phyloP scores from a whole-genome alignment of 2,329 filamentous ascomycete genomes.

The Aspergillus piperis region DNA sequence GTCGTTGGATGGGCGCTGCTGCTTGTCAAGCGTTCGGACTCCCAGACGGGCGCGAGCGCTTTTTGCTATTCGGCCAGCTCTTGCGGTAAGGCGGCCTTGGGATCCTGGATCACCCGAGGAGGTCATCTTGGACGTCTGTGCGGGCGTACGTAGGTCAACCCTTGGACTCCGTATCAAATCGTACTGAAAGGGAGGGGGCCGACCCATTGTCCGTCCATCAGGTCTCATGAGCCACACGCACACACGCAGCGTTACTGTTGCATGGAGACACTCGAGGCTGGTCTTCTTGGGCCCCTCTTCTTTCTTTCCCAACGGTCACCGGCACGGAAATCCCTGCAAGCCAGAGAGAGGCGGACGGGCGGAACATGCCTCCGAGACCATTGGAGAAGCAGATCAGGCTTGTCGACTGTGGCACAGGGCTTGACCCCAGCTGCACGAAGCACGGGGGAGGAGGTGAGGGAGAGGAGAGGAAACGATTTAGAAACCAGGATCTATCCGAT shows the following conservation, averaged over 20 bases:
- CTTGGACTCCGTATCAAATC: not conserved
- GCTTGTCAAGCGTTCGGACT: not conserved
- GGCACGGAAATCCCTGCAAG: not conserved
- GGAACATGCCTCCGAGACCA: not conserved
- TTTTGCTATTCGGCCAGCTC: not conserved
- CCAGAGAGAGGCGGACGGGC: not conserved
- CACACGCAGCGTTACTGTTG: not conserved
- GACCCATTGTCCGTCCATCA: not conserved
- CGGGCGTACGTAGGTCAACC: not conserved
- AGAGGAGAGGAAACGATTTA: not conserved
- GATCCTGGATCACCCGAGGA: slow-evolving; percentile 1
- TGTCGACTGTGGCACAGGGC: not conserved
- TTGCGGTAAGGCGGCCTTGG: not conserved
- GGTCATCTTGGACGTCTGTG: slow-evolving; percentile 2
- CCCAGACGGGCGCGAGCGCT: not conserved
- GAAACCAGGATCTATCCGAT: slow-evolving; percentile 21
- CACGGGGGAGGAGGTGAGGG: slow-evolving; percentile 12
- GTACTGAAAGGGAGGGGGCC: not conserved
- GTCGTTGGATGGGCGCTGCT: too few relatives aligned
- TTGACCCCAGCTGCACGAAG: slow-evolving; percentile 13
- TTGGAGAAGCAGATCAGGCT: not conserved
- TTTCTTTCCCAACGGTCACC: not conserved
- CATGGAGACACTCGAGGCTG: not conserved
- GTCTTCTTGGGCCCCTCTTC: not conserved
- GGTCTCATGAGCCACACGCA: not conserved